Evolutionary conservation across 345 rosid genomes (phyloP).

Genomic region (Noccaea bulbosa): DNA sequence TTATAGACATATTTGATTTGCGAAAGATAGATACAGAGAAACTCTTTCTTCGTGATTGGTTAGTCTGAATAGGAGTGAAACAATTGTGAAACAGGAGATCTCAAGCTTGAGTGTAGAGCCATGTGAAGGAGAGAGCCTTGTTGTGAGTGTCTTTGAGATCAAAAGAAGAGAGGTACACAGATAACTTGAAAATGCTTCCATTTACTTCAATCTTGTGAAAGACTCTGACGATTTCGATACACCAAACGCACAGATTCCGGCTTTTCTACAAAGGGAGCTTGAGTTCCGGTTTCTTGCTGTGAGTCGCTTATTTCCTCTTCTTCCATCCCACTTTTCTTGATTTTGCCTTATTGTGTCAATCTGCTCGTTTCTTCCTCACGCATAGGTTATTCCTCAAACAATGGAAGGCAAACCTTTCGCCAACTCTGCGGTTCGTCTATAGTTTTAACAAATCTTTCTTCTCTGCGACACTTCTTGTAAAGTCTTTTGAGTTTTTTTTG

Average conservation of each 20-base stretch:
- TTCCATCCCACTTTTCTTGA: neutral
- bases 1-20: neutral
- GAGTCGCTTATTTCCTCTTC: conserved; percentile 49
- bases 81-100: conserved; percentile 65
- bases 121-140: conserved; percentile 68
- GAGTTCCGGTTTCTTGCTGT: conserved; percentile 90
- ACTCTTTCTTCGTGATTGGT: neutral
- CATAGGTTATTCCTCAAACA: conserved; percentile 70
- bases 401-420: conserved; percentile 68
- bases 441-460: neutral
- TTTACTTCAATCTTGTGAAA: neutral
- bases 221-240: conserved; percentile 22
- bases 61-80: neutral
- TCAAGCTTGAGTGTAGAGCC: conserved; percentile 90
- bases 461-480: neutral
- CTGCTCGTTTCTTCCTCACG: conserved; percentile 10
- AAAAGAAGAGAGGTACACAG: conserved; percentile 63
- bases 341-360: neutral
- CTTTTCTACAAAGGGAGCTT: conserved; percentile 78
- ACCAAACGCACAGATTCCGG: conserved; percentile 64
- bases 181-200: neutral
- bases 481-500: conserved; percentile 22
- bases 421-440: conserved; percentile 61
- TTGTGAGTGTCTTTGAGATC: conserved; percentile 88
- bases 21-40: neutral